These are phyloP conservation scores for Yamadazyma epiphylla DNA, from an alignment of 1,139 yeast species.

Conservation along the genomic window DNA sequence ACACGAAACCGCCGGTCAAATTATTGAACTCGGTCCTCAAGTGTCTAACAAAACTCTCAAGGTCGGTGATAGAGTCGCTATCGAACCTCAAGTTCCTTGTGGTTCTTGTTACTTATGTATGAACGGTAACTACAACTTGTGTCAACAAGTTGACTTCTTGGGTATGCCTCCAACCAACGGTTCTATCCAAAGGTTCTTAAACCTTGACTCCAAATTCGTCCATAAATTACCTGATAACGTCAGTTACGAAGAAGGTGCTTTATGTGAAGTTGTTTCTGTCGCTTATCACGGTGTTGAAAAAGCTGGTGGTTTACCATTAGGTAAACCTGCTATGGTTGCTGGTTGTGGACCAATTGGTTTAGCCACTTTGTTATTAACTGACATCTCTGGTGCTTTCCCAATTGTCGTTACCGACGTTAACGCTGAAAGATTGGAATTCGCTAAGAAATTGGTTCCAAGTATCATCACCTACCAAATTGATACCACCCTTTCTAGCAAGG, in stretches of 20 bases:
- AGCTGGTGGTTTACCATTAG: slow-evolving; percentile 56
- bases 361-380: slow-evolving; percentile 71
- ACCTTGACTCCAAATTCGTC: slow-evolving; percentile 14
- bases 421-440: slow-evolving; percentile 57
- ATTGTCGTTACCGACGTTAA: slow-evolving; percentile 63
- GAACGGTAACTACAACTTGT: slow-evolving; percentile 66
- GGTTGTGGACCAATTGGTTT: slow-evolving; percentile 98
- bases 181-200: slow-evolving; percentile 15
- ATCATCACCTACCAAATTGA: slow-evolving; percentile 49
- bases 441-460: slow-evolving; percentile 52
- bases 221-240: slow-evolving; percentile 25
- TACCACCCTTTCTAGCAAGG: slow-evolving; percentile 25
- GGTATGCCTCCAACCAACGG: slow-evolving; percentile 17
- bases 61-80: slow-evolving; percentile 28
- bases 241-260: slow-evolving; percentile 29
- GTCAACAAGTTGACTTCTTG: slow-evolving; percentile 31
- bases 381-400: slow-evolving; percentile 76
- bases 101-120: slow-evolving; percentile 65
- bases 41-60: slow-evolving; percentile 19
- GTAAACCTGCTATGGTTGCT: slow-evolving; percentile 72
- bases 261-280: slow-evolving; percentile 30
- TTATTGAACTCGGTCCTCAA: slow-evolving; percentile 24
- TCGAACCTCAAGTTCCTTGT: slow-evolving; percentile 66
- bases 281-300: slow-evolving; percentile 26
- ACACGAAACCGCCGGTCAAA: slow-evolving; percentile 31